phyloP scores from a whole-genome alignment of 768 basidiomycete species.

The Paxillus rubicundulus region DNA sequence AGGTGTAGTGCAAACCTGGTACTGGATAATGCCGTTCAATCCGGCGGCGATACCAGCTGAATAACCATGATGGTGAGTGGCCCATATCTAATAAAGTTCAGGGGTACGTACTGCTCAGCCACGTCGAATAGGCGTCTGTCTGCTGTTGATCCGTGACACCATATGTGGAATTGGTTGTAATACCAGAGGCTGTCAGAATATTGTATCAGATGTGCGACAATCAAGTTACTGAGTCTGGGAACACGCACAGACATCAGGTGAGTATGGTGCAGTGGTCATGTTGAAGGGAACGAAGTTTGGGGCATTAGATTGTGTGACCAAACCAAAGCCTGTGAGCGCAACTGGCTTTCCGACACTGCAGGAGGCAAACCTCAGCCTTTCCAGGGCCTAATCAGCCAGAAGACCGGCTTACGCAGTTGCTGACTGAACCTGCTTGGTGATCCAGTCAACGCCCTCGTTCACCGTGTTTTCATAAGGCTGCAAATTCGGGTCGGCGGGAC shows the following conservation, averaged over 20 bases:
- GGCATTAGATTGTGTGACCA: constrained; percentile 56
- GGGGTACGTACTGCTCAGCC: constrained; percentile 45
- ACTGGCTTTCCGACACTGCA: constrained; percentile 55
- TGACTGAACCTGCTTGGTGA: constrained; percentile 44
- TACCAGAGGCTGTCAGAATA: constrained; percentile 9
- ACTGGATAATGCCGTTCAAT: constrained; percentile 24
- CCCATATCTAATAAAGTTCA: neutral
- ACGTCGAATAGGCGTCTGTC: constrained; percentile 50
- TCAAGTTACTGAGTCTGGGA: neutral
- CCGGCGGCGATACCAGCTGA: constrained; percentile 42
- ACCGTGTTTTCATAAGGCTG: constrained; percentile 52
- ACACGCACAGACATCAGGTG: constrained; percentile 29
- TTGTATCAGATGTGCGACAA: constrained; percentile 1
- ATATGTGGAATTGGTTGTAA: constrained; percentile 32
- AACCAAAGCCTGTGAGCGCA: constrained; percentile 54
- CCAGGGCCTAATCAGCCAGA: neutral
- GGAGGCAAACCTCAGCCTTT: constrained; percentile 4
- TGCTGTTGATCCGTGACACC: constrained; percentile 55
- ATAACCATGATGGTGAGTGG: constrained; percentile 7
- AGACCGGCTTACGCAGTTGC: constrained; percentile 40
- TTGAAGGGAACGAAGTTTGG: constrained; percentile 64
- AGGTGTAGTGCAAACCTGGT: constrained; percentile 25
- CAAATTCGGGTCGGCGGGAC: constrained; percentile 45
- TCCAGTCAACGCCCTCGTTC: constrained; percentile 54
- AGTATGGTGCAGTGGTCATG: constrained; percentile 42